Base-by-base conservation (phyloP, 73 alveolate species). In the Effrenium voratum region DNA sequence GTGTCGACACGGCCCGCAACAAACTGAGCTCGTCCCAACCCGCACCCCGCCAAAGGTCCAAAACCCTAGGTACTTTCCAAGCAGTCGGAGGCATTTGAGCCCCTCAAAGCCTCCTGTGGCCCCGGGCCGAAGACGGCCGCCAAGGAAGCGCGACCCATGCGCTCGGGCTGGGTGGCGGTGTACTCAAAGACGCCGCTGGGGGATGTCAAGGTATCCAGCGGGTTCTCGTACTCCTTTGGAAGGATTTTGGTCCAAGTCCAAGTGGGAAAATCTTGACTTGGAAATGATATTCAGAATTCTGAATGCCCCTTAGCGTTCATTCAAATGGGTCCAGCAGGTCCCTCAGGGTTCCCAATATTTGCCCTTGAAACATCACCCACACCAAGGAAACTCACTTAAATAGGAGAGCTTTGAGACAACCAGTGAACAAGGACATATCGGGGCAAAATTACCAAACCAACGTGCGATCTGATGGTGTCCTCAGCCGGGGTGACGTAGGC, bases 121-220 rank as follows among this genome's bases (percentile, higher is more conserved):
- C n/a, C n/a, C n/a, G n/a, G 36, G 22, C 97, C 97, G n/a, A 90
- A 90, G 75, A 90, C 24, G 43, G 88, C 97, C 34, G 97, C 97
- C 63, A 90, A 87, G 46, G 97, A 79, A n/a, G 73, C 97, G 32
- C 97, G 82, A n/a, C 97, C 97, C 97, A 90, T 90, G 55, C 97
- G 86, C 52, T 90, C 97, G 30, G 97, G 97, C 87, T 90, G 97
- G 30, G 97, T 80, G 24, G 97, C 97, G 28, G 75, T 79, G 97
- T 90, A 90, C 76, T 90, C 97, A 57, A 90, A 90, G 57, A 90
- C 97, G 49, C 97, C 97, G 47, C 88, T 66, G 44, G 97, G 97
- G 47, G 97, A 90, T 32, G 34, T 45, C 50, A 90, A 87, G 19
- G 50, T 57, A 44, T 70, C 76, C 97, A 90, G 43, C 55, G 97